Evolutionary conservation across 2,329 filamentous ascomycete genomes (phyloP), one percentile per base, ranked within the genome.

Genomic region (Sporothrix pallida): DNA sequence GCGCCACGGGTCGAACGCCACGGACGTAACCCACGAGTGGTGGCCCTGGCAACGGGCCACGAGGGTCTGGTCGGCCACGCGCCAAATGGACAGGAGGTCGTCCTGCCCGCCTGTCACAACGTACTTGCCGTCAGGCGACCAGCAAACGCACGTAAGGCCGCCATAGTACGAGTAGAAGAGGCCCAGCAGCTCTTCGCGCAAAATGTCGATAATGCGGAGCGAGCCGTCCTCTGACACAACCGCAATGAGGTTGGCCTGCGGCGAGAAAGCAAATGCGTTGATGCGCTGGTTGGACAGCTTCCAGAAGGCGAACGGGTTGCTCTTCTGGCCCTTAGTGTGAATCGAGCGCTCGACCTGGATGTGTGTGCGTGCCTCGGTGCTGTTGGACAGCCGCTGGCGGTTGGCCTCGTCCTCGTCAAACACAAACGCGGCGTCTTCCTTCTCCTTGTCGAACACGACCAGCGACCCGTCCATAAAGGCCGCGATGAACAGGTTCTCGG

Each of bases 121-220:
- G 81, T 98, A 99, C 80, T 97, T 95, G 70, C 94, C 95, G 80
- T 99, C 96, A 10, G 96, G 96, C 7, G 95, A 98, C 96, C 96
- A 99, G 83, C 94, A 97, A 1, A 98, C 94, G 79, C 94, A 97
- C 62, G 92, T 92, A 75, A 99, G 87, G 2, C 94, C 95, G 65
- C 96, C 96, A 79, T 98, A 99, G 83, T 98, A 99, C 72, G 93
- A 93, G 78, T 92, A 90, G 81, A 93, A 98, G 62, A 97, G 85
- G 79, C 95, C 93, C 13, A 96, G 85, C n/a, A 98, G 86, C 93
- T 93, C 89, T 85, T 99, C 96, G 76, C 92, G 90, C 31, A 98
- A 85, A 81, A 97, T 98, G 81, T 99, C 94, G 78, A 99, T 93
- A 74, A 98, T 92, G 20, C 94, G 89, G 75, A 99, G 85, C 12